phyloP scores from a whole-genome alignment of 1,284 basidiomycete genomes.

The Moesziomyces parantarcticus region DNA sequence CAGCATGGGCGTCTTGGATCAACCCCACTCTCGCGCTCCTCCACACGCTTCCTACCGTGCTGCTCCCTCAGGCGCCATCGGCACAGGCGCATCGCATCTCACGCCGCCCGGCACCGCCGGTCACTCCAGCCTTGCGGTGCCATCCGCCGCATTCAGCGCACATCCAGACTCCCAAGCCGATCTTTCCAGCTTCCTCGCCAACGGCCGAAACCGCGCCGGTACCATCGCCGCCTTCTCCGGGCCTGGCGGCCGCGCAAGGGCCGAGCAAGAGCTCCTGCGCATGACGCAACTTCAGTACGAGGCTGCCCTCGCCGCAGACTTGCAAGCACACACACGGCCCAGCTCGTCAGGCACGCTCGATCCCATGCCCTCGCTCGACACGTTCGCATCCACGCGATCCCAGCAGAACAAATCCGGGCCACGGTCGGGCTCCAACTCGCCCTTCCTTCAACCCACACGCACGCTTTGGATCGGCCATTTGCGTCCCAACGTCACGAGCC shows the following conservation, averaged over 20 bases:
- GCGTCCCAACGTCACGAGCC: conserved; percentile 89
- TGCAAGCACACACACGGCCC: conserved; percentile 6
- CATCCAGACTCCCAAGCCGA: conserved; percentile 14
- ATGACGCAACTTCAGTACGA: conserved; percentile 42
- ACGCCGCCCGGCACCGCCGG: conserved; percentile 2
- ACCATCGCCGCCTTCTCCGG: conserved; percentile 63
- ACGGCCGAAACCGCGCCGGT: conserved; percentile 56
- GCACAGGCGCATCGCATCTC: conserved; percentile 4
- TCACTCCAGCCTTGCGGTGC: conserved; percentile 4
- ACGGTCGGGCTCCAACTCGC: conserved; percentile 70
- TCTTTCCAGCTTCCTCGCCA: conserved; percentile 16
- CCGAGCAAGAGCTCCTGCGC: conserved; percentile 59
- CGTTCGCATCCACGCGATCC: conserved; percentile 10
- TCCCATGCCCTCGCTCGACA: conserved; percentile 7
- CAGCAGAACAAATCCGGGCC: conserved; percentile 8
- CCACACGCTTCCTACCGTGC: neutral
- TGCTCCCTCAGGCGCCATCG: conserved; percentile 10
- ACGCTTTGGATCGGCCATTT: conserved; percentile 98
- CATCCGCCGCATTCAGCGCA: conserved; percentile 3
- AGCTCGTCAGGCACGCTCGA: conserved; percentile 28
- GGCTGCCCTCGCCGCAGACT: conserved; percentile 4
- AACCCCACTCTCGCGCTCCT: conserved; percentile 15
- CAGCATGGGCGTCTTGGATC: conserved; percentile 49
- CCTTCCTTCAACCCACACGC: conserved; percentile 79
- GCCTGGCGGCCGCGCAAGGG: conserved; percentile 54